phyloP scores from a whole-genome alignment of 106 monocot species.

The Acanthochlamys bracteata region DNA sequence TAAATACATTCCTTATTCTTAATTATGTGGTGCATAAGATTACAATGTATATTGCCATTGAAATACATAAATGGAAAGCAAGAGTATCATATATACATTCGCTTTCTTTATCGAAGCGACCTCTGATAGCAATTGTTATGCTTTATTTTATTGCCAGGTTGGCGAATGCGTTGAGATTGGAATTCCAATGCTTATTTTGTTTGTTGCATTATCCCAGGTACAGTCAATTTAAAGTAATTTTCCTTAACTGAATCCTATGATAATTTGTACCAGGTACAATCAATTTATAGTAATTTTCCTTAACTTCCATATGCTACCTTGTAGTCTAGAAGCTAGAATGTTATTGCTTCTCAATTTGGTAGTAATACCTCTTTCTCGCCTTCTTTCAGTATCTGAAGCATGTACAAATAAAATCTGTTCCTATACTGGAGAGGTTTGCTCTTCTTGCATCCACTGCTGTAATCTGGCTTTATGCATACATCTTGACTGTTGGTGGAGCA shows the following conservation, averaged over 20 bases:
- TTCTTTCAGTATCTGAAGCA: constrained; percentile 75
- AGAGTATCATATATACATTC: too few species aligned
- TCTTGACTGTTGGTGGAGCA: constrained; percentile 78
- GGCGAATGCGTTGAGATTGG: constrained; percentile 97
- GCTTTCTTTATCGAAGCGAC: not conserved
- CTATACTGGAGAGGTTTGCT: constrained; percentile 76
- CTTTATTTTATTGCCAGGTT: constrained; percentile 32
- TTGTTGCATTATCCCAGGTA: constrained; percentile 82
- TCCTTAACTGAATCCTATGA: too few species aligned
- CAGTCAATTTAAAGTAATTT: not conserved
- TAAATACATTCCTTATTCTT: too few species aligned
- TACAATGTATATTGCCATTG: too few species aligned
- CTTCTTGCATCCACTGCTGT: constrained; percentile 53
- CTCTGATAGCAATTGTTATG: not conserved
- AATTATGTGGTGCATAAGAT: too few species aligned
- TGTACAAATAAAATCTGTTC: constrained; percentile 39
- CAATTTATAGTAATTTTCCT: not conserved
- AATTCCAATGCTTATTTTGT: constrained; percentile 84
- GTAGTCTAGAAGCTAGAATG: not conserved
- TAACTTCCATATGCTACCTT: too few species aligned
- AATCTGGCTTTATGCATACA: constrained; percentile 70
- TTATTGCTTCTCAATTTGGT: too few species aligned
- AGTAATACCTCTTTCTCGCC: not conserved
- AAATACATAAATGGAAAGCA: too few species aligned
- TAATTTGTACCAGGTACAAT: constrained; percentile 36